Evolutionary conservation across 2,329 filamentous ascomycete species (phyloP).

Genomic region (Xylariaceae sp.): DNA sequence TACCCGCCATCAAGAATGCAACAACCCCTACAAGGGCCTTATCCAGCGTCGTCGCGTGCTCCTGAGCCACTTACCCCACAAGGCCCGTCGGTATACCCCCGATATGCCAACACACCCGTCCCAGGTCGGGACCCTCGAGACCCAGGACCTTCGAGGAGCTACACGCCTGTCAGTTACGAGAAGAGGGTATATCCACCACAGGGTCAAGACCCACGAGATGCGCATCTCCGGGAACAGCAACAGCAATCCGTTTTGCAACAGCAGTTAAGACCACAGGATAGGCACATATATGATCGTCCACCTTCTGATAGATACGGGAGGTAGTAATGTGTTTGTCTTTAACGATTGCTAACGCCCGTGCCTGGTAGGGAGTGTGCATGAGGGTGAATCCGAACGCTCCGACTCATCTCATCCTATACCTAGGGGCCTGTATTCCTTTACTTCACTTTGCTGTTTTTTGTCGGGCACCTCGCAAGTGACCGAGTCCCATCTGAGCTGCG

Average conservation of each 20-base stretch:
- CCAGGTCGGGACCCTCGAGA: constrained; percentile 41
- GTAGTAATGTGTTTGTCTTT: constrained; percentile 27
- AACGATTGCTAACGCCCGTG: background rate
- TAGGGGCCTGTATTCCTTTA: background rate
- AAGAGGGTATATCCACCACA: constrained; percentile 38
- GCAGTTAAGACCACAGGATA: constrained; percentile 43
- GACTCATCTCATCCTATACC: background rate
- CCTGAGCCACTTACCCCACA: constrained; percentile 42
- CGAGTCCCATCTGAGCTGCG: background rate
- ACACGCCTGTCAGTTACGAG: constrained; percentile 45
- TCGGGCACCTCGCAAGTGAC: background rate
- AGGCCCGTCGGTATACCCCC: constrained; percentile 38
- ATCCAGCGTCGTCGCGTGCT: constrained; percentile 39
- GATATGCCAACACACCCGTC: constrained; percentile 43
- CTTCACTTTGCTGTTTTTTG: background rate
- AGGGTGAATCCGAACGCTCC: background rate
- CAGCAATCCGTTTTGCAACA: constrained; percentile 32
- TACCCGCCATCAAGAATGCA: constrained; percentile 32
- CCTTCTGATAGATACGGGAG: constrained; percentile 44
- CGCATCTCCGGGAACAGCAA: constrained; percentile 36
- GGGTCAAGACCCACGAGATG: constrained; percentile 36
- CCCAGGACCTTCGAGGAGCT: constrained; percentile 43
- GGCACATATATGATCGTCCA: constrained; percentile 39
- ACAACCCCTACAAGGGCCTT: constrained; percentile 31
- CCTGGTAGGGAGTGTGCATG: background rate